Conservation (phyloP, 2,329 filamentous ascomycete genomes). For the Exophiala viscosa region DNA sequence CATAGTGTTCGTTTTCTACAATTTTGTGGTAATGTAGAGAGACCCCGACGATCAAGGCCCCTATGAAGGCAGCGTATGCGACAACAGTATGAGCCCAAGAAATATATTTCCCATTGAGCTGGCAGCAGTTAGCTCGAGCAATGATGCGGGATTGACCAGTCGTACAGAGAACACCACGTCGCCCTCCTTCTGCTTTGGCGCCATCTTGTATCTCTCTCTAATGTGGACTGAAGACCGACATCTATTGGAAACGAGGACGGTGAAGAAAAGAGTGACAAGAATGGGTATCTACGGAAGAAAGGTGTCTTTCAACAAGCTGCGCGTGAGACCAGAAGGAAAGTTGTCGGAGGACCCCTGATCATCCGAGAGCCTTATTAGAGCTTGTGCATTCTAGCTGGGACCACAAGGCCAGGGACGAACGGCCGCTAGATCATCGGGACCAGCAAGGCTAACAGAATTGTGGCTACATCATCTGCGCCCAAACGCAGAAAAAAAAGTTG, state of each 20-base stretch:
- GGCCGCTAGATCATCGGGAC: too few species aligned
- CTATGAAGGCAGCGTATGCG: slow-evolving; percentile 80
- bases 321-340: slow-evolving; percentile 1
- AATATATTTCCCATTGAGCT: slow-evolving; percentile 84
- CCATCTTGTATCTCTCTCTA: slow-evolving; percentile 44
- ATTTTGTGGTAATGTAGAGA: slow-evolving; percentile 93
- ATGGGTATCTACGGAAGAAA: slow-evolving; percentile 8
- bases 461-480: too few species aligned
- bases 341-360: slow-evolving; percentile 2
- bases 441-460: too few species aligned
- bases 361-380: slow-evolving; percentile 1
- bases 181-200: slow-evolving; percentile 61
- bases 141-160: slow-evolving; percentile 12
- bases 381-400: too few species aligned
- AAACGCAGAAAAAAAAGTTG: too few species aligned
- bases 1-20: slow-evolving; percentile 93
- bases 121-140: slow-evolving; percentile 27
- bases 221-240: slow-evolving; percentile 17
- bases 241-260: slow-evolving; percentile 8
- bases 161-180: slow-evolving; percentile 59
- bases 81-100: slow-evolving; percentile 80
- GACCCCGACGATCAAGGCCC: slow-evolving; percentile 76
- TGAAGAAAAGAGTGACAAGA: slow-evolving; percentile 21
- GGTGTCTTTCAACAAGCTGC: slow-evolving; percentile 5
- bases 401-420: not conserved